Base-by-base conservation (phyloP, 129 eudicot genomes). In the Gnaphalium uliginosum region DNA sequence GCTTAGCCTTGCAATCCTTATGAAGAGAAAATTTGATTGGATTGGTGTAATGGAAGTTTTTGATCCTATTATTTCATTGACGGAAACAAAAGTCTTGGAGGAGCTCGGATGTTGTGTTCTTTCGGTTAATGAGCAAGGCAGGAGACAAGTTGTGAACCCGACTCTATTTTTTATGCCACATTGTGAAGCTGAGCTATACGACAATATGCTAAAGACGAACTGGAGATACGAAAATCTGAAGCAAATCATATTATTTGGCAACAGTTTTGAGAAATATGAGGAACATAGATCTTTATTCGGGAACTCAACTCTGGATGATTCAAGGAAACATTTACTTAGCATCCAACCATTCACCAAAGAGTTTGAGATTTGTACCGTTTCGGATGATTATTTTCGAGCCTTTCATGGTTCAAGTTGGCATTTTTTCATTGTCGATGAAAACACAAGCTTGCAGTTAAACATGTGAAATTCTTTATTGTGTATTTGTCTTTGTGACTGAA, bases 361-460 rank as follows among this genome's bases (percentile, higher is more conserved):
- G 61, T 56, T 56, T 56, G 26, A 19, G 26, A 56, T 56, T n/a
- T 56, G 61, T 56, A 56, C 25, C 8, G 26, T 56, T 26, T 56
- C 25, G 13, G 61, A 56, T 21, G 61, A 56, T 56, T 56, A 56
- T 56, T 21, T n/a, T 56, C 61, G 26, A 56, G 61, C 61, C 61
- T 56, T 19, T 56, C 26, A 56, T 19, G 26, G 61, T 56, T 56
- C 61, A 21, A 56, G 61, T 56, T 56, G 61, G 61, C 61, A 56
- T 19, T 56, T 56, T 7, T 56, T 56, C 21, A 21, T 8, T 8
- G 4, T 56, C 13, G 4, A 56, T n/a, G 10, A 19, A 19, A 22
- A 56, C 61, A 56, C 61, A 21, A 56, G 21, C 25, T 56, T 56
- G 61, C 26, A 56, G 8, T 6, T 56, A 7, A n/a, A 19, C 61